Conservation (phyloP, 768 basidiomycete species). For the Boletus huronensis region DNA sequence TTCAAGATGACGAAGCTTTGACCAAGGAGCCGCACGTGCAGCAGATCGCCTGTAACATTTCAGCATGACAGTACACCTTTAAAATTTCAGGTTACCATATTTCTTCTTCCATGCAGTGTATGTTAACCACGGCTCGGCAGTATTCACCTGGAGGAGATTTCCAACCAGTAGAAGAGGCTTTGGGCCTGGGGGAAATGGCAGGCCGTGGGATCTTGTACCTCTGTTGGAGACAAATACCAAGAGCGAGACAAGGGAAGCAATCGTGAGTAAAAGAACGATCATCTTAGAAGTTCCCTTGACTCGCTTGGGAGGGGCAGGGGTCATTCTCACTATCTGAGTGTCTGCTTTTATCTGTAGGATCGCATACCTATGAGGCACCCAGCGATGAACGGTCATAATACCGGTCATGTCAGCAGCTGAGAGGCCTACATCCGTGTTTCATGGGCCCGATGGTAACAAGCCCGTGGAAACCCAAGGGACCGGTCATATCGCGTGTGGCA, state of each 20-base stretch:
- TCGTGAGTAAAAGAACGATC: background rate
- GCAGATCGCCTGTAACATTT: slow-evolving; percentile 16
- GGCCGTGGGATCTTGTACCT: slow-evolving; percentile 1
- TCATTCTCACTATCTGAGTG: background rate
- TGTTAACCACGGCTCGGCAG: slow-evolving; percentile 31
- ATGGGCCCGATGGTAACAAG: too few relatives aligned
- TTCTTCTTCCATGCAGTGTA: slow-evolving; percentile 33
- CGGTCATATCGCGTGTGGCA: too few relatives aligned
- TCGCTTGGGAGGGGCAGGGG: background rate
- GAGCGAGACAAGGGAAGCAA: slow-evolving; percentile 2
- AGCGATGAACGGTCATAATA: background rate
- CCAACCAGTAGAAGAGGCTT: slow-evolving; percentile 30
- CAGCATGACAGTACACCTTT: background rate
- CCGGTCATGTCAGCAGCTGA: background rate
- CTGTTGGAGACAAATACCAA: slow-evolving; percentile 3
- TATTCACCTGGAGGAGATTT: slow-evolving; percentile 26
- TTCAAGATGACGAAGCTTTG: slow-evolving; percentile 27
- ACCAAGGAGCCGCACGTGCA: slow-evolving; percentile 22
- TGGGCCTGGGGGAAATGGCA: slow-evolving; percentile 31
- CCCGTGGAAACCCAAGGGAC: too few relatives aligned
- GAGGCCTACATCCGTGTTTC: background rate
- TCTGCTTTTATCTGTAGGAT: slow-evolving; percentile 5
- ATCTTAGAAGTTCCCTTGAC: background rate
- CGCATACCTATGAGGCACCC: background rate
- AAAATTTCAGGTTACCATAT: slow-evolving; percentile 30